Evolutionary conservation across 2,329 filamentous ascomycete genomes (phyloP), one percentile per base, ranked within the genome.

Genomic region (Cercospora brassicicola): DNA sequence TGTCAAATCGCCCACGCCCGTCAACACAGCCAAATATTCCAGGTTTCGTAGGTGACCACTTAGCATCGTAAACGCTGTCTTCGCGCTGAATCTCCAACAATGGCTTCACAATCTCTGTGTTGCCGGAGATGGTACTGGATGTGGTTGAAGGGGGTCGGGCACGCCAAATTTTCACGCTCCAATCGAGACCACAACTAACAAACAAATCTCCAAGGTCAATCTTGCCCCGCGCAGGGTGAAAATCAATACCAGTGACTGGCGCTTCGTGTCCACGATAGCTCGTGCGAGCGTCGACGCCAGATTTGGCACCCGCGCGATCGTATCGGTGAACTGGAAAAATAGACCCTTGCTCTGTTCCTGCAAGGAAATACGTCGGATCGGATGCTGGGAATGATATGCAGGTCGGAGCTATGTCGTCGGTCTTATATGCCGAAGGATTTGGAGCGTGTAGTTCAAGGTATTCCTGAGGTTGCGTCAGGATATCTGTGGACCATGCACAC

Each of bases 251-350:
- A 90, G 97, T 97, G 75, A 99, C 93, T 0, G 95, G 95, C 3
- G 93, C 95, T 13, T 92, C 90, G 78, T 99, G 95, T 36, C 93
- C 94, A 72, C 88, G 88, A 82, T 99, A 99, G 73, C 89, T 90
- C 68, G 97, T 89, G 69, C 94, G 89, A 65, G 90, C 88, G 78
- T 99, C 96, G 28, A 97, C 93, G 59, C 95, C 95, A 4, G 95
- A 94, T 83, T 98, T 98, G 72, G 95, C 95, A 67, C 95, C 95
- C 5, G 96, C 95, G 71, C 96, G 92, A 80, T 99, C 95, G 81
- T 99, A 99, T 69, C 95, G 88, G 79, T 99, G 95, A 78, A 96
- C 97, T 0, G 95, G 94, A 80, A 95, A 97, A 71, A 99, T 97
- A 57, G 90, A 90, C 61, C 96, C 96, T 83, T 99, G 95, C 82